These are phyloP conservation scores for Domatiomyces catenatus DNA, from an alignment of 2,329 filamentous ascomycete genomes.

Conservation along the genomic window DNA sequence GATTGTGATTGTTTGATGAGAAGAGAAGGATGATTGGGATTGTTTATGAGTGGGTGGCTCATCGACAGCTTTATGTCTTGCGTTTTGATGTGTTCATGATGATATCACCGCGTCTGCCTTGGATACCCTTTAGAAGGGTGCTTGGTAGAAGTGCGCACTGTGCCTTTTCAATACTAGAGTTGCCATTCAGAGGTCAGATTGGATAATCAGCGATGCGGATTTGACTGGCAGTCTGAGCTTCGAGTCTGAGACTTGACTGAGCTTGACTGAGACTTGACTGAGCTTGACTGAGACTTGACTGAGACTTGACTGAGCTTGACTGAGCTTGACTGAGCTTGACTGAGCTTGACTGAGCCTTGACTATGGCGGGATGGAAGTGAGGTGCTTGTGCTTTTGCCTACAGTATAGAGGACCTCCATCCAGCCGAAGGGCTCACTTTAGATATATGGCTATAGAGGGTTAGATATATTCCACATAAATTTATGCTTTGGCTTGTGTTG, in stretches of 20 bases:
- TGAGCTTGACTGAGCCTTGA: no score
- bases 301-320: no score
- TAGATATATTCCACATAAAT: not conserved
- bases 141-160: slow-evolving; percentile 19
- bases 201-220: not conserved
- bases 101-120: slow-evolving; percentile 20
- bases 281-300: no score
- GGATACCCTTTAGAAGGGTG: slow-evolving; percentile 1
- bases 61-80: not conserved
- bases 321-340: no score
- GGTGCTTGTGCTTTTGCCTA: not conserved
- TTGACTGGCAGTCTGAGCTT: not conserved
- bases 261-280: no score
- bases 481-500: not conserved
- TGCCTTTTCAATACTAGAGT: slow-evolving; percentile 10
- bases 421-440: not conserved
- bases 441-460: not conserved
- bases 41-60: not conserved
- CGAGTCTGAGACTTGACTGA: no score
- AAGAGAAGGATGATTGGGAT: not conserved
- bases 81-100: slow-evolving; percentile 13
- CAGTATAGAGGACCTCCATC: not conserved
- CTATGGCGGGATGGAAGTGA: not conserved
- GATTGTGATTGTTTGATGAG: no score
- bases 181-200: not conserved